Evolutionary conservation across 306 rosid species (phyloP).

Genomic region (Styphnolobium japonicum): DNA sequence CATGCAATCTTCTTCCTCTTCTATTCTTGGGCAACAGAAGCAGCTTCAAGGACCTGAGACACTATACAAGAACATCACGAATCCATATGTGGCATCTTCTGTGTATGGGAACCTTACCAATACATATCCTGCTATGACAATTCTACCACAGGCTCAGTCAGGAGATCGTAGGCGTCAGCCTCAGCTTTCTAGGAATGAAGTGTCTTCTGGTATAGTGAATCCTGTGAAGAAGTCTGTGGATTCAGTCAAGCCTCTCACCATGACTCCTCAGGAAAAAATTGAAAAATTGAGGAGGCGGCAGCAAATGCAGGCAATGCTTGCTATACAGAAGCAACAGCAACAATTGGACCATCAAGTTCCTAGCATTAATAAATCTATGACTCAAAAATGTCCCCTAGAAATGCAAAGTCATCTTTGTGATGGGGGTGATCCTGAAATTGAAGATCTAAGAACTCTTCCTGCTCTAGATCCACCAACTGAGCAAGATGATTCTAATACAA

Average conservation of each 20-base stretch:
- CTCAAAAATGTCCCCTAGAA: slow-evolving; percentile 45
- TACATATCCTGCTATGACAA: slow-evolving; percentile 59
- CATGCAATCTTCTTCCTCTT: slow-evolving; percentile 51
- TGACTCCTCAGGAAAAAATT: slow-evolving; percentile 96
- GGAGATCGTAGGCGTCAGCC: slow-evolving; percentile 50
- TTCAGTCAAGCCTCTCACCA: slow-evolving; percentile 50
- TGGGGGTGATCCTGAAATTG: slow-evolving; percentile 50
- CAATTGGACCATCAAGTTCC: slow-evolving; percentile 63
- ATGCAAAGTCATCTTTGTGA: slow-evolving; percentile 49
- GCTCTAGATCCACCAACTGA: slow-evolving; percentile 47
- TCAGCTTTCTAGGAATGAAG: slow-evolving; percentile 42
- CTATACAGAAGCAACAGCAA: slow-evolving; percentile 81
- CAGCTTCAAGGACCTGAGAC: slow-evolving; percentile 55
- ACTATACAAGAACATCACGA: slow-evolving; percentile 51
- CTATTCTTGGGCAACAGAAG: slow-evolving; percentile 47
- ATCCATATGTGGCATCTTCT: slow-evolving; percentile 50
- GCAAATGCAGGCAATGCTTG: slow-evolving; percentile 95
- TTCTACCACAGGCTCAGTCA: slow-evolving; percentile 53
- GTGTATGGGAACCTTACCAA: slow-evolving; percentile 47
- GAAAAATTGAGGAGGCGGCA: slow-evolving; percentile 93
- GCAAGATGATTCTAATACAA: slow-evolving; percentile 71
- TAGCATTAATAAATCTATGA: slow-evolving; percentile 36
- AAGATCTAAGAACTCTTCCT: slow-evolving; percentile 52
- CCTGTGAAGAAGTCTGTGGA: slow-evolving; percentile 43
- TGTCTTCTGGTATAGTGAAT: slow-evolving; percentile 39